A percentile compares a stretch with the other conserved stretches of the same genome.
Evolutionary conservation across 179 eudicot species (phyloP).

Genomic region (Silene noctiflora): DNA sequence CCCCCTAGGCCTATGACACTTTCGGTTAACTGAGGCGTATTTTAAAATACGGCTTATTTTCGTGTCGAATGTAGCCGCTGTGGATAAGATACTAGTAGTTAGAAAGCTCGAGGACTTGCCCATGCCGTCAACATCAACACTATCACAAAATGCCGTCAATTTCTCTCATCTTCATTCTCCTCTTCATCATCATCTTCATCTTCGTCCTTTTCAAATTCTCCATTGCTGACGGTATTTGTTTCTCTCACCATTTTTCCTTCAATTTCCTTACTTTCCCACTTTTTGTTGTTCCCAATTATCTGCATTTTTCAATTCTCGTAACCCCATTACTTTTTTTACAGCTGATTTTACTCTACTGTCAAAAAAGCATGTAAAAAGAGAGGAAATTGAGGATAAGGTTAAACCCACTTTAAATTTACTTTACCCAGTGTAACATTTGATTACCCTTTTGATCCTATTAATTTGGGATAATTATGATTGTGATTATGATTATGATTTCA

Average conservation of each 20-base stretch:
- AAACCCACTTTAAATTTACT: not conserved
- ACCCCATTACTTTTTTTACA: conserved; percentile 16
- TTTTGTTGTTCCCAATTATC: not conserved
- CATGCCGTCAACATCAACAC: not conserved
- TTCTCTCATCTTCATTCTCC: conserved; percentile 26
- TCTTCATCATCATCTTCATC: conserved; percentile 33
- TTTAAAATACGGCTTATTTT: too few species aligned
- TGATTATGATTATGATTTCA: not conserved
- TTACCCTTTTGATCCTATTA: not conserved
- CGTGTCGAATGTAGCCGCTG: too few species aligned
- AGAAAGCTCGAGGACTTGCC: too few species aligned
- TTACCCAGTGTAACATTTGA: not conserved
- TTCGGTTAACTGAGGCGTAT: too few species aligned
- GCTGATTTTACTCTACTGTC: conserved; percentile 78
- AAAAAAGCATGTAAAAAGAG: conserved; percentile 59
- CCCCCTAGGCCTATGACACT: too few species aligned
- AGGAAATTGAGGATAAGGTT: conserved; percentile 70
- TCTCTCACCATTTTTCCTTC: not conserved
- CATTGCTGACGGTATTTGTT: conserved; percentile 57
- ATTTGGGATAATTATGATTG: not conserved
- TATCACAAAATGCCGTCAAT: conserved; percentile 33
- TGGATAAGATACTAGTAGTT: too few species aligned
- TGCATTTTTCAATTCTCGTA: not conserved
- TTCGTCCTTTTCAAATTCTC: conserved; percentile 45
- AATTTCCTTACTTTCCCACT: not conserved